phyloP scores from a whole-genome alignment of 192 early-diverging fungal species.

The Coemansia asiatica region DNA sequence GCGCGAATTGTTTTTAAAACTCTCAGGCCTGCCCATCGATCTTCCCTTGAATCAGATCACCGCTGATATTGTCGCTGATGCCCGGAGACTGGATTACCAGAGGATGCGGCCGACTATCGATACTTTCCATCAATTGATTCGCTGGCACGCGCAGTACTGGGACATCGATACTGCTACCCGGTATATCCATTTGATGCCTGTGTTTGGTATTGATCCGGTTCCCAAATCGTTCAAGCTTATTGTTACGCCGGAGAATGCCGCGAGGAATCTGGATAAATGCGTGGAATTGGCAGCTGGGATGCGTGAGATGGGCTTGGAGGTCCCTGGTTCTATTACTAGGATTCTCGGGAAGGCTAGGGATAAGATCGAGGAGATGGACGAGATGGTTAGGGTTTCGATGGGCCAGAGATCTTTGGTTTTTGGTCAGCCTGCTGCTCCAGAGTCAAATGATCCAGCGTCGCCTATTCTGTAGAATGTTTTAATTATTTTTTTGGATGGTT shows the following conservation, averaged over 20 bases:
- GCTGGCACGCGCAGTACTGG: constrained; percentile 52
- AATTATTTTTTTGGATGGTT: too few relatives aligned
- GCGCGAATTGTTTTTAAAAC: constrained; percentile 17
- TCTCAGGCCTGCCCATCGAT: neutral
- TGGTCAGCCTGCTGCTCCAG: neutral
- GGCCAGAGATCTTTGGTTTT: neutral
- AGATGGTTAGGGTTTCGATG: constrained; percentile 21
- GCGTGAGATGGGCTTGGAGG: too few relatives aligned
- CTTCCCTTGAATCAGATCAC: neutral
- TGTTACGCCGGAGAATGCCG: too few relatives aligned
- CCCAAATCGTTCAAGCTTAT: neutral
- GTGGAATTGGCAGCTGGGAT: too few relatives aligned
- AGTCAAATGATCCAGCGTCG: too few relatives aligned
- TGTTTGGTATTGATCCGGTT: too few relatives aligned
- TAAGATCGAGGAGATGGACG: constrained; percentile 21
- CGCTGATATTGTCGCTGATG: neutral
- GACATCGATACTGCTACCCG: constrained; percentile 13
- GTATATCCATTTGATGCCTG: neutral
- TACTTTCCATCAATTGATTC: constrained; percentile 37
- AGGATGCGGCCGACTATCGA: neutral
- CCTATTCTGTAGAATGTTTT: too few relatives aligned
- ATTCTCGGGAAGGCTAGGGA: constrained; percentile 2
- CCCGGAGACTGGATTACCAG: neutral
- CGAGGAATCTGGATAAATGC: too few relatives aligned
- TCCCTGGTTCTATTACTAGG: too few relatives aligned